Conservation (phyloP, 2,329 filamentous ascomycete species). For the Chalaropsis ovoidea region DNA sequence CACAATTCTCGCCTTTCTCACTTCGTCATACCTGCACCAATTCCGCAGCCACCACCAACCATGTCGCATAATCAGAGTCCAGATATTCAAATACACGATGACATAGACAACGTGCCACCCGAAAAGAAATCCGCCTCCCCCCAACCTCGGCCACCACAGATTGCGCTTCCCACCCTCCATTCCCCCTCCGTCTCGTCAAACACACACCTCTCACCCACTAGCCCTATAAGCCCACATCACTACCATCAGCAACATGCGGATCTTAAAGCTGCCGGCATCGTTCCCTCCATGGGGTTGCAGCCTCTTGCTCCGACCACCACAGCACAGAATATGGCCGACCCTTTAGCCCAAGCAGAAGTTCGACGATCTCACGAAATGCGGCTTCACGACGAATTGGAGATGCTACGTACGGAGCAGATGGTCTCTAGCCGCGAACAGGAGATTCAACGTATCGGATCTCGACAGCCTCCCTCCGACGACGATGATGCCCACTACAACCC, state of each 20-base stretch:
- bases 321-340: slow-evolving; percentile 10
- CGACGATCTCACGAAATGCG: slow-evolving; percentile 28
- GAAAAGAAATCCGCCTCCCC: slow-evolving; percentile 17
- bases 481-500: slow-evolving; percentile 30
- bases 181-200: not conserved
- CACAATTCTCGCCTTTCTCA: slow-evolving; percentile 14
- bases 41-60: slow-evolving; percentile 16
- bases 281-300: slow-evolving; percentile 13
- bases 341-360: slow-evolving; percentile 13
- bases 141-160: slow-evolving; percentile 18
- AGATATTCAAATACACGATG: slow-evolving; percentile 11
- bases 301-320: slow-evolving; percentile 21
- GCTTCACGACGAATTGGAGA: slow-evolving; percentile 41
- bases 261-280: slow-evolving; percentile 2
- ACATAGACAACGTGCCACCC: slow-evolving; percentile 10
- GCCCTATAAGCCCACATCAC: slow-evolving; percentile 17
- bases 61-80: slow-evolving; percentile 20
- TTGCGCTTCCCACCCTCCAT: slow-evolving; percentile 12
- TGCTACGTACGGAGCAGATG: slow-evolving; percentile 40
- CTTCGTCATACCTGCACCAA: slow-evolving; percentile 19
- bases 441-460: slow-evolving; percentile 20
- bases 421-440: slow-evolving; percentile 35
- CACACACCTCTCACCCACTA: slow-evolving; percentile 22
- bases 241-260: slow-evolving; percentile 15
- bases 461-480: slow-evolving; percentile 19